Conservation (phyloP, 805 yeast species). For the Saturnispora dispora region DNA sequence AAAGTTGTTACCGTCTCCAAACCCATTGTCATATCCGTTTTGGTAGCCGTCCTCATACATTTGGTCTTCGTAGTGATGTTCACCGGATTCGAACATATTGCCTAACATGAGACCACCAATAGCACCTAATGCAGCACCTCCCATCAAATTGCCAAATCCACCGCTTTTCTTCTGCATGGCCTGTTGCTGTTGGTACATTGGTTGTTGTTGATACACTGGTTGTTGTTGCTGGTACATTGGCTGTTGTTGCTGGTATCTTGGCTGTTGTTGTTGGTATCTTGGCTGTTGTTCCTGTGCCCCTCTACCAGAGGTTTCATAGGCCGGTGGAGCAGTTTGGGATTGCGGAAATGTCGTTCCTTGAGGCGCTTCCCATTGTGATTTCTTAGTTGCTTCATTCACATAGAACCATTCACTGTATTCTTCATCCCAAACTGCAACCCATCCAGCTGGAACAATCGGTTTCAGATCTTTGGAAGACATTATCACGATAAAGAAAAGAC, state of each 20-base stretch:
- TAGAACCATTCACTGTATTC: conserved; percentile 64
- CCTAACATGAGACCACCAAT: conserved; percentile 25
- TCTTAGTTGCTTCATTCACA: conserved; percentile 61
- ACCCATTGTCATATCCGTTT: neutral
- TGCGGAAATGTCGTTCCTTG: conserved; percentile 39
- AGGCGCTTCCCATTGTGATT: conserved; percentile 91
- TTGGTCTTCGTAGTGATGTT: conserved; percentile 5
- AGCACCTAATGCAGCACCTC: conserved; percentile 29
- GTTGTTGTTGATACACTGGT: neutral
- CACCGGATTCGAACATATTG: conserved; percentile 6
- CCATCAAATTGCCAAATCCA: conserved; percentile 22
- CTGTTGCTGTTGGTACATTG: conserved; percentile 7
- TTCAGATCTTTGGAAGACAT: conserved; percentile 22
- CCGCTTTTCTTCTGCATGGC: conserved; percentile 3
- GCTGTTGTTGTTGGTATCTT: conserved; percentile 11
- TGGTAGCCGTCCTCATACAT: neutral
- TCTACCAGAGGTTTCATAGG: neutral
- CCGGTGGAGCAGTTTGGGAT: conserved; percentile 28
- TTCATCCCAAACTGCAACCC: conserved; percentile 69
- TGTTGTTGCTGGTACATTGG: conserved; percentile 12
- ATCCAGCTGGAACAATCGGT: conserved; percentile 34
- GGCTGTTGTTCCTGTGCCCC: neutral
- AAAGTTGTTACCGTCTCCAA: conserved; percentile 9
- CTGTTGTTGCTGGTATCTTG: conserved; percentile 4
- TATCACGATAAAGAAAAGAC: neutral